Percentiles rank a stretch among this genome's conserved stretches.
These are phyloP conservation scores for Fusarium nelsonii DNA, from an alignment of 2,329 filamentous ascomycete species.

Conservation along the genomic window DNA sequence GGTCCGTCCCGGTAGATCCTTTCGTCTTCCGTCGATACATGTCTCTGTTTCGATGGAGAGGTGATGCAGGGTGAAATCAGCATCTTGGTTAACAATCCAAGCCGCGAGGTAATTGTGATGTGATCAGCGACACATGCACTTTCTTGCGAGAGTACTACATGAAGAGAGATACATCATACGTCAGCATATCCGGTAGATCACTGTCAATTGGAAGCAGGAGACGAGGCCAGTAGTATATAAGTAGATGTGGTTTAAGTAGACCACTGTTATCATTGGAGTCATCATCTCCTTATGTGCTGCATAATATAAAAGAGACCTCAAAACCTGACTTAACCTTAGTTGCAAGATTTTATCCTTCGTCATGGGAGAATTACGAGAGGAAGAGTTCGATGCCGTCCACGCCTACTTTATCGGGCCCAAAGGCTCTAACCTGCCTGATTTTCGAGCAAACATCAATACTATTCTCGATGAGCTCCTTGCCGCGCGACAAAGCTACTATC, in stretches of 20 bases:
- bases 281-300: background rate
- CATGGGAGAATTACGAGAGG: conserved; percentile 22
- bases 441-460: conserved; percentile 54
- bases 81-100: background rate
- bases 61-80: background rate
- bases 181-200: background rate
- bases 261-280: background rate
- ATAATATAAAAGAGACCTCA: too few species aligned
- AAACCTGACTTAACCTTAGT: background rate
- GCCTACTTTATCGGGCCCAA: conserved; percentile 60
- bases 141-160: fast-evolving
- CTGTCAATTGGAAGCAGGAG: background rate
- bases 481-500: conserved; percentile 53
- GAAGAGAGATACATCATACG: background rate
- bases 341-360: background rate
- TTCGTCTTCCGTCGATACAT: background rate
- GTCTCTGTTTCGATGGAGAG: background rate
- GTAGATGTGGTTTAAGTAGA: too few species aligned
- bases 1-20: background rate
- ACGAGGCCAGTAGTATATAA: background rate
- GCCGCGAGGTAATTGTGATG: too few species aligned
- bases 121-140: background rate
- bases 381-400: conserved; percentile 44
- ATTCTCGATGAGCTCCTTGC: conserved; percentile 55
- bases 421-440: conserved; percentile 57